Evolutionary conservation across 495 filamentous ascomycete species (phyloP), one percentile per base, ranked within the genome.

Genomic region (Penicillium flavigenum): DNA sequence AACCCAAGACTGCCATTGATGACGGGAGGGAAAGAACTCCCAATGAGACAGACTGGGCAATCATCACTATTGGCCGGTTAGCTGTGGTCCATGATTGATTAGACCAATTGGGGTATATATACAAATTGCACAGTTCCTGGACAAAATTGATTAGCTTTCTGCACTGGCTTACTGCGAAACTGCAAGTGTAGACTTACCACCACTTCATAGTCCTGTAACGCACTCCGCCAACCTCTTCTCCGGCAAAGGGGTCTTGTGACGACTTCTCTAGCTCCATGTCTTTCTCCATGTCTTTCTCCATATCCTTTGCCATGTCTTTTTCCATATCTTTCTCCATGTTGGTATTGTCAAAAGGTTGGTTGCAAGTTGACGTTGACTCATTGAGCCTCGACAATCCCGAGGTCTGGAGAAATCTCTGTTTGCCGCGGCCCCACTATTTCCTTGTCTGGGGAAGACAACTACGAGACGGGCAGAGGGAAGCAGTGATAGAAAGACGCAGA

Each of bases 11-110:
- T 27, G 85, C 84, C 47, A 87, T 81, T n/a, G 78, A 79, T 1
- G 70, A 67, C 2, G 85, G 85, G 26, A 88, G 75, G 52, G 80
- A 81, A 39, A 88, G 72, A 60, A 79, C 81, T 31, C 85, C 85
- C 5, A 86, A 76, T 22, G 83, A 83, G 57, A 86, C 83, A 39
- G 81, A 83, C 63, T 86, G 82, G 42, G 84, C 85, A 62, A 88
- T 83, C 63, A 87, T 78, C 38, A 86, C 66, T 69, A 42, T 20
- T 47, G 27, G 14, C n/a, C 5, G 46, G 1, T 47, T 29, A 47
- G 46, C 16, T 47, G 1, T 4, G 9, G 27, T 47, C 14, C 26
- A 47, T 14, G 46, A 47, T 47, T 19, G n/a, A 19, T 10, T 11
- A 31, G 22, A 20, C 27, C n/a, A 27, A 47, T 29, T 29, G 46